Conservation (phyloP, 1,284 basidiomycete genomes). For the Ceraceosorus guamensis region DNA sequence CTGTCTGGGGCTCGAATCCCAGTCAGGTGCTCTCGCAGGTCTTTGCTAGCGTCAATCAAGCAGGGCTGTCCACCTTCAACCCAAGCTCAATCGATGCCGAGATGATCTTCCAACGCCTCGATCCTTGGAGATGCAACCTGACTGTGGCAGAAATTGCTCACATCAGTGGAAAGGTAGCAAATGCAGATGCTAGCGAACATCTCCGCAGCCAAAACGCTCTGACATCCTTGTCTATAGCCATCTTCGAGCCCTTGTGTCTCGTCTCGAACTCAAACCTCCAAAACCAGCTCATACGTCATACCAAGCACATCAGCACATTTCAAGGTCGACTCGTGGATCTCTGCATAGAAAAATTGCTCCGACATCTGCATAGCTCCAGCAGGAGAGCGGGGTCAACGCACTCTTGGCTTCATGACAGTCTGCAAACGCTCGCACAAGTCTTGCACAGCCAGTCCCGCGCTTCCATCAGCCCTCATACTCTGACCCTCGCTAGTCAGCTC, state of each 20-base stretch:
- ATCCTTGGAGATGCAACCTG: neutral
- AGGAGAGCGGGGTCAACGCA: too few relatives aligned
- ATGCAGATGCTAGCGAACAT: neutral
- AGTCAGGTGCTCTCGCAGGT: conserved; percentile 13
- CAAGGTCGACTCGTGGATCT: neutral
- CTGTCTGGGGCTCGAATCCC: conserved; percentile 21
- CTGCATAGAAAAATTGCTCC: neutral
- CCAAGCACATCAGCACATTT: conserved; percentile 11
- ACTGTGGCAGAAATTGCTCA: neutral
- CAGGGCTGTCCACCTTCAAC: conserved; percentile 7
- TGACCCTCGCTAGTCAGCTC: too few relatives aligned
- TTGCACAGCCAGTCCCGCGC: too few relatives aligned
- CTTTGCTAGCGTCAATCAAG: conserved; percentile 14
- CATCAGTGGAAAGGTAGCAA: neutral
- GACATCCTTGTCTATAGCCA: neutral
- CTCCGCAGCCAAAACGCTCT: neutral
- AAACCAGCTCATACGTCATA: conserved; percentile 22
- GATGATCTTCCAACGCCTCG: neutral
- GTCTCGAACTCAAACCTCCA: neutral
- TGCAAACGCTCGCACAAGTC: too few relatives aligned
- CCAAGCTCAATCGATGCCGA: neutral
- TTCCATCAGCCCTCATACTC: too few relatives aligned
- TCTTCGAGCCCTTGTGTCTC: neutral
- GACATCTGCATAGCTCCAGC: neutral
- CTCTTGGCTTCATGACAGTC: too few relatives aligned